Base-by-base conservation (phyloP, 2,329 filamentous ascomycete species). In the Magnaporthiopsis rhizophila region DNA sequence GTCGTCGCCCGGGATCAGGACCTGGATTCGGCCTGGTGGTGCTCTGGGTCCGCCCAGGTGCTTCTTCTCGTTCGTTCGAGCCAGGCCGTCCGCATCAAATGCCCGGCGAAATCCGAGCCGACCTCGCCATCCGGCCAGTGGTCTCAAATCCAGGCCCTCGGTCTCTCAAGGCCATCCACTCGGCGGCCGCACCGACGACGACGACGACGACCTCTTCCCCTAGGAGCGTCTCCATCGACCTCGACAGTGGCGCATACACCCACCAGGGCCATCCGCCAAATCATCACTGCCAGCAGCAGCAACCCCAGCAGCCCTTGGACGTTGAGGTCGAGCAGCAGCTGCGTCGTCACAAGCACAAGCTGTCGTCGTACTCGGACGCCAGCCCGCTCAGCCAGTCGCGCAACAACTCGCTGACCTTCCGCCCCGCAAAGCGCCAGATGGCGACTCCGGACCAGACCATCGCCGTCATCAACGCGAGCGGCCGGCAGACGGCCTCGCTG, bases 381-480 rank as follows among this genome's bases (percentile, higher is more conserved):
- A 86, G 84, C 11, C 81, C 83, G 12, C 77, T 86, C 62, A 76
- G 79, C 50, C 50, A 64, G 63, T 84, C 84, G 21, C 78, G 84
- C 69, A 86, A 86, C 69, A 86, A 85, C 69, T 86, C 84, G 28
- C 70, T 86, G 65, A 86, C 80, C n/a, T 86, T 86, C 69, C 83
- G 84, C 26, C 84, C 84, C 21, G 75, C 81, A 60, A 86, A 86
- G 74, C 80, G 84, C 69, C 77, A 83, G 69, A 86, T 84, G 78
- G 81, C 82, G 66, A 78, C 80, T 36, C 83, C 84, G 59, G 82
- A 85, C 74, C 95, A 93, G 80, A 95, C 90, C 64, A 92, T 96
- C 72, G 94, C 93, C 74, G 89, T 97, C 73, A 93, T 98, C 79
- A 98, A 98, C 79, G 92, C 92, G 74, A 94, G 92, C 75, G 95